Base-by-base conservation (phyloP, 371 early-diverging fungal species). In the Blakeslea trispora region DNA sequence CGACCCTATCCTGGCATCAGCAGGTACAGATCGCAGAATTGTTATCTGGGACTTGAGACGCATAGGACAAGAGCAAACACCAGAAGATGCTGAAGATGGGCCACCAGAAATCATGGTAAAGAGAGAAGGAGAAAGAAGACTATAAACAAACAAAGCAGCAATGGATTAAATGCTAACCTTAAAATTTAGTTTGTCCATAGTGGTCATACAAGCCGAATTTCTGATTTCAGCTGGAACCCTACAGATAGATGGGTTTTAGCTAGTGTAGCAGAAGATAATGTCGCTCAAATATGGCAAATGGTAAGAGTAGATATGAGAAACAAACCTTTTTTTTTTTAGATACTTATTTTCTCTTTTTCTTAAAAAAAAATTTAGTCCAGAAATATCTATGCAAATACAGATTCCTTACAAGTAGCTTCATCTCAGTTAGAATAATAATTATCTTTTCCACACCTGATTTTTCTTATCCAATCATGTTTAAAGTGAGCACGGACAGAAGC, bases 261-360 rank as follows among this genome's bases (percentile, higher is more conserved):
- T 61, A 91, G 90, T 61, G 90, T 92, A 5, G 97, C 96, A 23
- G 97, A 98, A 75, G 97, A 98, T 66, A 98, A 98, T 68, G 89
- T 97, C 28, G 84, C 94, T 31, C 98, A 99, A 82, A 91, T 99
- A 0, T 99, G 99, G 99, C 95, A 95, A 79, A 93, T 96, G 94
- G 96, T 88, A 72, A 82, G 75, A 54, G 63, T 71, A 32, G 21
- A 17, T 22, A 42, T 5, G 23, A 34, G 17, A 18, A n/a, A n/a
- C 43, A 6, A 28, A 32, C 0, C 15, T 13, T 37, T 35, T 17
- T 18, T 56, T 19, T 14, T 6, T 32, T 2, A 34, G 62, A 2
- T 43, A 13, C 47, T 31, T 41, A 14, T 19, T 32, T 19, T 13
- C 24, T 21, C 31, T 28, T 49, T 63, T 58, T 45, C 41, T n/a